These are phyloP conservation scores for Echinosophora koreensis DNA, from an alignment of 306 rosid genomes.

Conservation along the genomic window DNA sequence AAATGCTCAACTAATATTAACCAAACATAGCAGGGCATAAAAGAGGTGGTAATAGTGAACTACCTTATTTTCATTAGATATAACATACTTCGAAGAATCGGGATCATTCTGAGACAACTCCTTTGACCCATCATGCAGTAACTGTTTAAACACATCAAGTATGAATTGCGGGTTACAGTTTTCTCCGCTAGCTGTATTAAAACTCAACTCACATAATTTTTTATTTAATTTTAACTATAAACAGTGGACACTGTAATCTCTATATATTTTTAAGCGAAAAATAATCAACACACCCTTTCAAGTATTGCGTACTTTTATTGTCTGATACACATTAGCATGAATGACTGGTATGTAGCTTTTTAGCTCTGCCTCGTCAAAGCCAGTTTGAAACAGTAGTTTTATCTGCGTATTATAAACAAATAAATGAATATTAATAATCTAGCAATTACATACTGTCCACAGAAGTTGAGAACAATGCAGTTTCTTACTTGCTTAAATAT, in stretches of 20 bases:
- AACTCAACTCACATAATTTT: slow-evolving; percentile 47
- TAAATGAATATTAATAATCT: slow-evolving; percentile 32
- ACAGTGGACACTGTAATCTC: slow-evolving; percentile 56
- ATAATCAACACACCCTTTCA: slow-evolving; percentile 99
- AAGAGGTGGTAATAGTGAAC: slow-evolving; percentile 25
- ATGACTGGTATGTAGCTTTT: slow-evolving; percentile 90
- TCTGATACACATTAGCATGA: slow-evolving; percentile 99
- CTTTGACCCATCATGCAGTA: slow-evolving; percentile 89
- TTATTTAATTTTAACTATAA: slow-evolving; percentile 31
- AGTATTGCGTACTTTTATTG: slow-evolving; percentile 99
- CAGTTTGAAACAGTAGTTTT: slow-evolving; percentile 95
- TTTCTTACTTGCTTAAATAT: slow-evolving; percentile 91
- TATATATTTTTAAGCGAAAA: slow-evolving; percentile 71
- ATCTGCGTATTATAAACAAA: slow-evolving; percentile 63
- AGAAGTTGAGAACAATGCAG: slow-evolving; percentile 15
- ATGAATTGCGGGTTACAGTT: slow-evolving; percentile 42
- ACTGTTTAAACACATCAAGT: slow-evolving; percentile 59
- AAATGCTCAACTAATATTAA: not conserved
- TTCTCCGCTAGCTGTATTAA: slow-evolving; percentile 31
- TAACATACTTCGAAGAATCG: slow-evolving; percentile 65
- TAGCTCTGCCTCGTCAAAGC: slow-evolving; percentile 96
- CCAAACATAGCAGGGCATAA: not conserved
- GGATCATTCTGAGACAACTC: slow-evolving; percentile 84
- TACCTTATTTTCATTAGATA: slow-evolving; percentile 86
- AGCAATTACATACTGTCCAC: slow-evolving; percentile 20